Evolutionary conservation across 371 early-diverging fungal genomes (phyloP), one percentile per base, ranked within the genome.

Genomic region (Zychaea mexicana): DNA sequence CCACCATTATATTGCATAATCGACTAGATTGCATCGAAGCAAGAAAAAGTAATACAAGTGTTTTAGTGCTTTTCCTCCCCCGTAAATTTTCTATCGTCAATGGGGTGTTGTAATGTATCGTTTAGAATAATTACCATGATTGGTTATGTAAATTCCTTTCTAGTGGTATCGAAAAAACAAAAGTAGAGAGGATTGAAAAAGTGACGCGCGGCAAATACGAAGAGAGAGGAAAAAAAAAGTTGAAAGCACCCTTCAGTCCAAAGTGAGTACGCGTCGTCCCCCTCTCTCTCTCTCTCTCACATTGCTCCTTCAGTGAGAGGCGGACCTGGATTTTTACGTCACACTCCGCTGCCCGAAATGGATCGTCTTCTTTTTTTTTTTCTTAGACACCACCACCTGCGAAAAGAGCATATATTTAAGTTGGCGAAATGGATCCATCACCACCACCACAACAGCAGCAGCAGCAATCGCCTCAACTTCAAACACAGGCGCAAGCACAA

Each of bases 1-100:
- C 92, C 90, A 67, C 98, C 98, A 84, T 96, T 97, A 76, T 95
- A 95, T 79, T 90, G 85, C 92, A 92, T 92, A 78, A 92, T 90
- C 61, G 87, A 87, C 88, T 88, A 68, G 4, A 36, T 36, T 10
- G 15, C 8, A 10, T 1, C 15, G n/a, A 42, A 17, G 7, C 21
- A 2, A 15, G 17, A 12, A 52, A 52, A 26, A 8, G 13, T 28
- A 22, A 52, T 22, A 22, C n/a, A 13, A 15, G 15, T 42, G 5
- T 42, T 12, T 17, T 42, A 17, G n/a, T 42, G n/a, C 8, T 42
- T 5, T 4, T 42, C n/a, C n/a, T 12, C n/a, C 2, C 7, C n/a
- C 4, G 5, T 42, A 17, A 17, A 17, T 42, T 39, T 39, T 39
- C n/a, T 42, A 7, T 42, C 7, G 3, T n/a, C n/a, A n/a, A n/a